These are phyloP conservation scores for Rhododendron ovatum DNA, from an alignment of 148 eudicot genomes.

Conservation along the genomic window DNA sequence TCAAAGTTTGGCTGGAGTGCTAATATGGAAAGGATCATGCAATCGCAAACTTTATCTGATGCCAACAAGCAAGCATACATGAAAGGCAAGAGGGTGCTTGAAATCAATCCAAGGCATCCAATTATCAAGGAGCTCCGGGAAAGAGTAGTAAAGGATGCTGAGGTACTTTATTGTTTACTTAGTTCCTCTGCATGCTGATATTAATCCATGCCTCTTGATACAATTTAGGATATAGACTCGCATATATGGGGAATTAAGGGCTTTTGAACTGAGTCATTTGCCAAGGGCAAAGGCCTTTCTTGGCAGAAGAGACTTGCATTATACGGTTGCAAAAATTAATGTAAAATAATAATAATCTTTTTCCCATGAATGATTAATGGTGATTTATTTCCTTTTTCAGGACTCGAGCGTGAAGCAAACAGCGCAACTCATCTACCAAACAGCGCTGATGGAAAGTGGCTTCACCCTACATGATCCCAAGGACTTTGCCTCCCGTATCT, in stretches of 20 bases:
- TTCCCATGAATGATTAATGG: neutral
- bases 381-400: slow-evolving; percentile 30
- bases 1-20: slow-evolving; percentile 98
- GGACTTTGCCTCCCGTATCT: slow-evolving; percentile 80
- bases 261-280: neutral
- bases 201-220: neutral
- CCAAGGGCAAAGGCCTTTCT: neutral
- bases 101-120: slow-evolving; percentile 96
- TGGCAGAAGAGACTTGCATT: neutral
- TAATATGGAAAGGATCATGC: slow-evolving; percentile 97
- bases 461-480: slow-evolving; percentile 67
- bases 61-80: slow-evolving; percentile 91
- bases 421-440: slow-evolving; percentile 91
- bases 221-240: neutral
- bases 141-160: slow-evolving; percentile 70
- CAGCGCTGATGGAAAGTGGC: slow-evolving; percentile 96
- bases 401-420: slow-evolving; percentile 72
- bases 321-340: neutral
- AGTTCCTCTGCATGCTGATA: neutral
- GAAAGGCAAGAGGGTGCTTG: slow-evolving; percentile 96
- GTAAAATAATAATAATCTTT: too few relatives aligned
- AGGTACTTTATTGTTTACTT: slow-evolving; percentile 38
- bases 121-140: slow-evolving; percentile 90
- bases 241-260: neutral
- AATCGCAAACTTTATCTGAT: slow-evolving; percentile 85